Percentiles rank a stretch among this genome's conserved stretches.
phyloP scores from a whole-genome alignment of 495 filamentous ascomycete species.

The Immersiella caudata region DNA sequence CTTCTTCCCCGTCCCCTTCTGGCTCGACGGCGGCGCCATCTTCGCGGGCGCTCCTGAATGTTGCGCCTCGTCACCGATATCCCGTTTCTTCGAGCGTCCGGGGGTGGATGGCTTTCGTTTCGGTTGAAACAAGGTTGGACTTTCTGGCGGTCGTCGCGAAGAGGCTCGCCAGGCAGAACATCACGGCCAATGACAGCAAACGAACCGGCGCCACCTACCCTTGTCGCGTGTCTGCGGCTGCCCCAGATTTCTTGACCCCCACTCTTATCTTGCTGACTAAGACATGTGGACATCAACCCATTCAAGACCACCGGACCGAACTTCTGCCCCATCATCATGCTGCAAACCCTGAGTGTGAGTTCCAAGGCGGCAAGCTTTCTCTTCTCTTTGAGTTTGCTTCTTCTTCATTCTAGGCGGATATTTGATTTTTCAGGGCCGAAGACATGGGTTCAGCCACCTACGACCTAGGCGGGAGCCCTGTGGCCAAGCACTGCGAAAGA shows the following conservation, averaged over 20 bases:
- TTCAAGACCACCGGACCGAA: no score
- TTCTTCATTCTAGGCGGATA: no score
- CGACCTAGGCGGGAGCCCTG: no score
- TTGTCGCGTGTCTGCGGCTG: neutral
- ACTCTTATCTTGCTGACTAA: no score
- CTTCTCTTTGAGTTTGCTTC: no score
- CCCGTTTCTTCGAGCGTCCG: neutral
- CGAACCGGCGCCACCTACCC: neutral
- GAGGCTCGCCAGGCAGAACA: conserved; percentile 1
- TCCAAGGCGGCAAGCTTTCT: no score
- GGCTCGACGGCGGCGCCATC: conserved; percentile 57
- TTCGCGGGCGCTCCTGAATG: neutral
- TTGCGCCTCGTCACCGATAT: neutral
- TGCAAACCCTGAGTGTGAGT: no score
- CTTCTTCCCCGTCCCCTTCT: conserved; percentile 79
- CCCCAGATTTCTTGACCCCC: neutral
- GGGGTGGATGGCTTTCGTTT: neutral
- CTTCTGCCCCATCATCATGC: no score
- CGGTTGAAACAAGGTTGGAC: neutral
- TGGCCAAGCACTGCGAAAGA: no score
- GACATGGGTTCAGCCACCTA: no score
- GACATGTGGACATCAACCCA: no score
- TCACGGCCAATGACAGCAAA: neutral
- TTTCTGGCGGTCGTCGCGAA: conserved; percentile 4
- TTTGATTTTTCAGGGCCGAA: no score